phyloP scores from a whole-genome alignment of 306 rosid species.

The Macrotyloma uniflorum region DNA sequence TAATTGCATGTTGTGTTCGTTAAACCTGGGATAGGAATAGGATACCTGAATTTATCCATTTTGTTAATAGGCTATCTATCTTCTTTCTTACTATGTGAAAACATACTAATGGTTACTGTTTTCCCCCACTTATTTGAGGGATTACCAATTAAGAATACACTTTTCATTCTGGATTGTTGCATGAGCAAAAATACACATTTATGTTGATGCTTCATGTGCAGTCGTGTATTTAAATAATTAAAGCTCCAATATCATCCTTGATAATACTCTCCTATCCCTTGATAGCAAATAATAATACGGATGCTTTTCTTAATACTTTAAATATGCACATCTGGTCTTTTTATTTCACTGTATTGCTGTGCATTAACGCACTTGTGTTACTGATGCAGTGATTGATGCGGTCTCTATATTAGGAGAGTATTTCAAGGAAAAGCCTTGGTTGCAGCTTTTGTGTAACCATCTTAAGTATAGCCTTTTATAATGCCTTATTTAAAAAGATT shows the following conservation, averaged over 20 bases:
- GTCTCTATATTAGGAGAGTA: conserved; percentile 90
- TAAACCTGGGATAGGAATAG: background rate
- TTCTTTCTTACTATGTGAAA: conserved; percentile 12
- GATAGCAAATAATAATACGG: background rate
- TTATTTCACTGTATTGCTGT: conserved; percentile 10
- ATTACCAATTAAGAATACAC: background rate
- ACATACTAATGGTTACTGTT: background rate
- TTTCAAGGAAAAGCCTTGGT: conserved; percentile 83
- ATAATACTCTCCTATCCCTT: background rate
- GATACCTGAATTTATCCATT: background rate
- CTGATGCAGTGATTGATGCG: conserved; percentile 79
- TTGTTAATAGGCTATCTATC: background rate
- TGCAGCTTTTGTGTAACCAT: conserved; percentile 70
- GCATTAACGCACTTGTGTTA: conserved; percentile 38
- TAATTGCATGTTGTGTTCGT: background rate
- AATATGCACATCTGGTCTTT: background rate
- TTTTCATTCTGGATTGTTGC: background rate
- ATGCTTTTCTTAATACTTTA: conserved; percentile 25
- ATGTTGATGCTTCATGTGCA: background rate
- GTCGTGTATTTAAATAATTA: conserved; percentile 5
- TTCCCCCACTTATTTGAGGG: background rate
- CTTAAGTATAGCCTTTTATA: conserved; percentile 60
- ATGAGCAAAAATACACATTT: background rate
- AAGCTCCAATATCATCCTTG: background rate
- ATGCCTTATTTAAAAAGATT: conserved; percentile 27